A percentile compares a stretch with the other conserved stretches of the same genome.
Evolutionary conservation across 805 yeast species (phyloP).

Genomic region (Clavispora vitiphila): DNA sequence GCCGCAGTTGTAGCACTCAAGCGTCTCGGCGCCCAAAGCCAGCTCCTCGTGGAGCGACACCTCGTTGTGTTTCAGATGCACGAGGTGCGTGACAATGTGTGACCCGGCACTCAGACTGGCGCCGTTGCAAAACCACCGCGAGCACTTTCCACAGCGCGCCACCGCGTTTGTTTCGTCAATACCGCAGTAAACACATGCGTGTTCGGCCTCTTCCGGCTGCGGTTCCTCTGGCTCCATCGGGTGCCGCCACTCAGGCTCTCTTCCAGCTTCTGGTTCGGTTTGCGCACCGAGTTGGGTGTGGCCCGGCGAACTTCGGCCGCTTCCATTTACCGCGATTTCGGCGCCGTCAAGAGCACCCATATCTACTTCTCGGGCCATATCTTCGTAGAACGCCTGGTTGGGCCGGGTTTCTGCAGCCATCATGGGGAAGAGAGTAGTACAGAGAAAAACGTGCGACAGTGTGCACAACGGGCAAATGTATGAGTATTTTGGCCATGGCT

Average conservation of each 20-base stretch:
- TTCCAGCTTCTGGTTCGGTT: too few species aligned
- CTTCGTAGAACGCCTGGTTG: neutral
- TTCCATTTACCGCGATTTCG: too few species aligned
- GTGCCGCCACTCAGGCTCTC: too few species aligned
- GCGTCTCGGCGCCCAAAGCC: slow-evolving; percentile 77
- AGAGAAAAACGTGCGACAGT: neutral
- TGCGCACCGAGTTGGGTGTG: too few species aligned
- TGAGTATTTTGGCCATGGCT: too few species aligned
- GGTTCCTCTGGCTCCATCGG: too few species aligned
- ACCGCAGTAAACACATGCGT: slow-evolving; percentile 68
- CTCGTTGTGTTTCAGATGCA: slow-evolving; percentile 67
- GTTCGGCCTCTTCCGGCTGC: slow-evolving; percentile 7
- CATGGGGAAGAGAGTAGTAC: neutral
- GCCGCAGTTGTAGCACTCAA: slow-evolving; percentile 92
- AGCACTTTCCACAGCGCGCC: slow-evolving; percentile 70
- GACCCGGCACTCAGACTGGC: slow-evolving; percentile 55
- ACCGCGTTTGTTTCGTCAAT: slow-evolving; percentile 59
- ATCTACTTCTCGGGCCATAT: neutral
- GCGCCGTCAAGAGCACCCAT: neutral
- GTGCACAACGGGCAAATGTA: slow-evolving; percentile 1
- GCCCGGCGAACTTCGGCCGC: too few species aligned
- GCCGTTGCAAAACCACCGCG: slow-evolving; percentile 88
- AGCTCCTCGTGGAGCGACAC: slow-evolving; percentile 76
- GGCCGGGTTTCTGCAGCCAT: neutral
- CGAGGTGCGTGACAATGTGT: slow-evolving; percentile 83